phyloP scores from a whole-genome alignment of 2,329 filamentous ascomycete species.

The Colletotrichum sp. region DNA sequence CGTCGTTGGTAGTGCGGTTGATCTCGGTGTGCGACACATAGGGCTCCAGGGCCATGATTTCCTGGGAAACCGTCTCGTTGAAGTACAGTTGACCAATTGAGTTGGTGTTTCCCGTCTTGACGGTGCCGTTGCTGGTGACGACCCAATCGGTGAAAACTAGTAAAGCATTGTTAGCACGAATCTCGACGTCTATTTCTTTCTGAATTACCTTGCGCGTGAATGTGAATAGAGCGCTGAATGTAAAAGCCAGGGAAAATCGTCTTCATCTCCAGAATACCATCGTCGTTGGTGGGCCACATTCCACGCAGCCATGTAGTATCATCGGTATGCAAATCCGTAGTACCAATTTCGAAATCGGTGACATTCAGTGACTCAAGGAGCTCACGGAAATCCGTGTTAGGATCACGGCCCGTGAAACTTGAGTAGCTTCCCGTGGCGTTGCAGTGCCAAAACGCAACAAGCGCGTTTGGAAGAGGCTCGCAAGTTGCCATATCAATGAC shows the following conservation, averaged over 20 bases:
- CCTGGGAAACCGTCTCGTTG: not conserved
- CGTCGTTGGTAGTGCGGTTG: not conserved
- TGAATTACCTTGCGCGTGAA: conserved; percentile 39
- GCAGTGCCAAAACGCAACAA: not conserved
- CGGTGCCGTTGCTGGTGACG: not conserved
- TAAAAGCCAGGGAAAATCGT: conserved; percentile 33
- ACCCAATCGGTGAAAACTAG: conserved; percentile 14
- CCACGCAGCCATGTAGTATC: not conserved
- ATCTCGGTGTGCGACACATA: conserved; percentile 47
- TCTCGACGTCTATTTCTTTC: not conserved
- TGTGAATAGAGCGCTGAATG: conserved; percentile 49
- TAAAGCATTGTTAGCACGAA: not conserved
- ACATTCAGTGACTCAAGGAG: not conserved
- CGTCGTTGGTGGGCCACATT: not conserved
- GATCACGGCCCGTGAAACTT: not conserved
- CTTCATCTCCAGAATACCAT: not conserved
- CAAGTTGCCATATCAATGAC: conserved; percentile 6
- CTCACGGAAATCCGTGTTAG: not conserved
- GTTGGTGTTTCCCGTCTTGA: conserved; percentile 27
- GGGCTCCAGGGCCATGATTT: conserved; percentile 54
- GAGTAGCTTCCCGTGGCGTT: not conserved
- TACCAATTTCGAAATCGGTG: not conserved
- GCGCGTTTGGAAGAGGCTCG: not conserved
- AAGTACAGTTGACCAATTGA: conserved; percentile 27
- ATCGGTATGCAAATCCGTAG: not conserved